Conservation (phyloP, 192 early-diverging fungal genomes). For the Coemansia pectinata region DNA sequence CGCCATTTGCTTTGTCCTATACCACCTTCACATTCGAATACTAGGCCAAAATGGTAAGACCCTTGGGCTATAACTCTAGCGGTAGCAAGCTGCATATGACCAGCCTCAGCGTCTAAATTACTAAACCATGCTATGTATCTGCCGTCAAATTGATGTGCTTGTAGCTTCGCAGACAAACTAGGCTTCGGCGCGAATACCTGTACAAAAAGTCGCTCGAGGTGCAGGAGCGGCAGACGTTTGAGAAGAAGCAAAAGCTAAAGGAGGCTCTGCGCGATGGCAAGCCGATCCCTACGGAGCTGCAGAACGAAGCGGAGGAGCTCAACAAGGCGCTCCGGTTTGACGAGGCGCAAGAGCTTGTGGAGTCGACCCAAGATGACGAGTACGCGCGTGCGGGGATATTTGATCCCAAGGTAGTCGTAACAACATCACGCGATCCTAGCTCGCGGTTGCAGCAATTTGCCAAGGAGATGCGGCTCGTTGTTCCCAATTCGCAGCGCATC, state of each 20-base stretch:
- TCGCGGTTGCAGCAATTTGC: constrained; percentile 92
- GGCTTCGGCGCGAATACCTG: constrained; percentile 91
- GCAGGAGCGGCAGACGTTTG: constrained; percentile 88
- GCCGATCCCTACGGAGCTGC: constrained; percentile 82
- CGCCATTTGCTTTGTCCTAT: too few relatives aligned
- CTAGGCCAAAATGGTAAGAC: not conserved
- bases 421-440: constrained; percentile 93
- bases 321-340: constrained; percentile 84
- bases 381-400: constrained; percentile 89
- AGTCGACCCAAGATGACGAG: constrained; percentile 93
- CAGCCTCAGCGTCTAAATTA: not conserved
- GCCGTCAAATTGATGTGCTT: not conserved
- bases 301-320: constrained; percentile 71
- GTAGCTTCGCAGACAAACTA: constrained; percentile 75
- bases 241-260: constrained; percentile 92
- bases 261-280: constrained; percentile 89
- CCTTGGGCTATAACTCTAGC: not conserved
- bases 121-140: not conserved
- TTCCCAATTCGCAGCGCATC: constrained; percentile 96
- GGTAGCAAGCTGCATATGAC: not conserved
- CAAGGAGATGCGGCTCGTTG: constrained; percentile 94
- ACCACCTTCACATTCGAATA: not conserved
- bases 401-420: constrained; percentile 96
- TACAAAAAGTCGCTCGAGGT: constrained; percentile 96
- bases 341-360: constrained; percentile 75